Evolutionary conservation across 192 early-diverging fungal species (phyloP).

Genomic region (Backusella westeae): DNA sequence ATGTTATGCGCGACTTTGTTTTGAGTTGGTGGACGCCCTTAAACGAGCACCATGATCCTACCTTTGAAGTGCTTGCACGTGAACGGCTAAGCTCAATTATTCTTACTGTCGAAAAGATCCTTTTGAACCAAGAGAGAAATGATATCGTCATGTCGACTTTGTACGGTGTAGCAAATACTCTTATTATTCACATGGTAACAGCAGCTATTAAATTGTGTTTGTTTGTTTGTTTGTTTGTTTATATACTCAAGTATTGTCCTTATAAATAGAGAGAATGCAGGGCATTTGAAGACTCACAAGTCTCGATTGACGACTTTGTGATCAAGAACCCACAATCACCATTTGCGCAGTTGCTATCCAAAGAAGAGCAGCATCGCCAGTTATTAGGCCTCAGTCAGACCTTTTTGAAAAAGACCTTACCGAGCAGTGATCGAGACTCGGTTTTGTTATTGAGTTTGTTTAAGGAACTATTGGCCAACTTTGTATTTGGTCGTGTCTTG

Average conservation of each 20-base stretch:
- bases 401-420: slow-evolving; percentile 40
- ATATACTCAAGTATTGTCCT: neutral
- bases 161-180: slow-evolving; percentile 50
- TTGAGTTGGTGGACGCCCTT: slow-evolving; percentile 32
- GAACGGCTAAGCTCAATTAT: slow-evolving; percentile 23
- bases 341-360: slow-evolving; percentile 38
- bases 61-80: slow-evolving; percentile 9
- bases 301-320: slow-evolving; percentile 41
- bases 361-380: slow-evolving; percentile 40
- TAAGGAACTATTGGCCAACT: slow-evolving; percentile 48
- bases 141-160: slow-evolving; percentile 50
- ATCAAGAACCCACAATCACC: slow-evolving; percentile 44
- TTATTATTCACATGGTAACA: slow-evolving; percentile 58
- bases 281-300: slow-evolving; percentile 35
- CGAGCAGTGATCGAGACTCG: slow-evolving; percentile 40
- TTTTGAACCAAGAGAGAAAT: slow-evolving; percentile 32
- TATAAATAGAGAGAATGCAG: slow-evolving; percentile 36
- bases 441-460: slow-evolving; percentile 41
- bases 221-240: neutral
- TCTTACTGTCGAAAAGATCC: slow-evolving; percentile 23
- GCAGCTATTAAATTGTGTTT: neutral
- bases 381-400: slow-evolving; percentile 36
- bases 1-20: slow-evolving; percentile 30
- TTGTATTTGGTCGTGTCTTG: slow-evolving; percentile 44
- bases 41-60: slow-evolving; percentile 12